Conservation (phyloP, 805 yeast genomes). For the Metschnikowia continentalis region DNA sequence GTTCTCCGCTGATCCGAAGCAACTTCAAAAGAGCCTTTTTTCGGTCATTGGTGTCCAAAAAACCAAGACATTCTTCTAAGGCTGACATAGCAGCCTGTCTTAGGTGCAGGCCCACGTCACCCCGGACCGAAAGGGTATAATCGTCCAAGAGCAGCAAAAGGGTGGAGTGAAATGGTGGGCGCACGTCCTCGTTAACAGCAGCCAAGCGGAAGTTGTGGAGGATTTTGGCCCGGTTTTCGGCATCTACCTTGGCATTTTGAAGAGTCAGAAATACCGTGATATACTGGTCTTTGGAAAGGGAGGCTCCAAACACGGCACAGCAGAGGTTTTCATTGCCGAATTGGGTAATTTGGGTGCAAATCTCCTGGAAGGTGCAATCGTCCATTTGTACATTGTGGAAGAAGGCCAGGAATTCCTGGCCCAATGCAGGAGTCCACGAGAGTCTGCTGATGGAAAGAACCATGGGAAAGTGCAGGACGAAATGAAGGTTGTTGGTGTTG, state of each 20-base stretch:
- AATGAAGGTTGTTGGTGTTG: background rate
- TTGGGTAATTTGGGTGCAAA: constrained; percentile 33
- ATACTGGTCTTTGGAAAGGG: constrained; percentile 13
- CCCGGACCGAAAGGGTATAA: constrained; percentile 73
- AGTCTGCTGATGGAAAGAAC: constrained; percentile 6
- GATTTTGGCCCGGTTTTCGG: constrained; percentile 25
- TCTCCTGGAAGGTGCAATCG: constrained; percentile 19
- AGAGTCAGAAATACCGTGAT: constrained; percentile 24
- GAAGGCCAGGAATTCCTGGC: constrained; percentile 13
- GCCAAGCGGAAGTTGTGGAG: constrained; percentile 21
- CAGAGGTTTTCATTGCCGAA: constrained; percentile 38
- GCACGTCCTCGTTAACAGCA: constrained; percentile 6
- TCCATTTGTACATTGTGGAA: constrained; percentile 12
- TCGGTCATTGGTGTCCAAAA: background rate
- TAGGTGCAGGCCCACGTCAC: constrained; percentile 86
- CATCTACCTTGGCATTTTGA: constrained; percentile 24
- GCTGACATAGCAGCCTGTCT: constrained; percentile 46
- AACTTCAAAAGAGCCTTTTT: constrained; percentile 27
- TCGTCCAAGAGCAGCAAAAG: constrained; percentile 54
- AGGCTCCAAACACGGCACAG: constrained; percentile 28
- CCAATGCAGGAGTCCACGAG: constrained; percentile 6
- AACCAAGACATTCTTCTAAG: background rate
- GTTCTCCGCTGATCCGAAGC: constrained; percentile 59
- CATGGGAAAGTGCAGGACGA: background rate
- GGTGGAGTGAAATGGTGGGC: constrained; percentile 5